Conservation (phyloP, 805 yeast genomes). For the Jamesozyma piceae region DNA sequence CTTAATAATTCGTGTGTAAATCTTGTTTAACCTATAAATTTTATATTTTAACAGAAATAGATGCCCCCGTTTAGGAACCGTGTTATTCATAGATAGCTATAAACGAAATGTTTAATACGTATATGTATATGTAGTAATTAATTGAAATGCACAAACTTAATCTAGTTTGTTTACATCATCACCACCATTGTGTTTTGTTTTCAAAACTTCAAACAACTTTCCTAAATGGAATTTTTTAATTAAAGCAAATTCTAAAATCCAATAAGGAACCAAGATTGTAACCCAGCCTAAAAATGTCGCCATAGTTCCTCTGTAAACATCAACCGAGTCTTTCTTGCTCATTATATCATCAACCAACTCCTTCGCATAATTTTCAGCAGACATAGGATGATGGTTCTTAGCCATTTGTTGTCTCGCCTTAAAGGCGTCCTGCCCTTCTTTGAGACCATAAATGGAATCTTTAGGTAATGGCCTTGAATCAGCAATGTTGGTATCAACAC, state of each 20-base stretch:
- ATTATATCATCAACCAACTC: constrained; percentile 45
- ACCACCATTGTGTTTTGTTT: constrained; percentile 4
- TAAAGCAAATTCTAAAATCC: constrained; percentile 36
- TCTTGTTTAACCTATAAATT: no score
- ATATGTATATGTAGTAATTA: no score
- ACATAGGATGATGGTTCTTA: constrained; percentile 47
- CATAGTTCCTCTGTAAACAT: constrained; percentile 48
- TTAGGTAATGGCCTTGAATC: constrained; percentile 53
- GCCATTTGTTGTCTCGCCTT: constrained; percentile 51
- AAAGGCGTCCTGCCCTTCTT: constrained; percentile 44
- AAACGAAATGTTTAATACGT: no score
- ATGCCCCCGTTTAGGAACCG: no score
- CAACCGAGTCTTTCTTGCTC: constrained; percentile 33
- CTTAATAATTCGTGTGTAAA: no score
- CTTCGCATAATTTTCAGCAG: constrained; percentile 47
- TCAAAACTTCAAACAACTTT: constrained; percentile 28
- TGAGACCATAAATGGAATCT: constrained; percentile 43
- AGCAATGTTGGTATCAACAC: constrained; percentile 61
- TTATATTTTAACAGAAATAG: no score
- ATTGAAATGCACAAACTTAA: no score
- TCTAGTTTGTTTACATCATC: constrained; percentile 3
- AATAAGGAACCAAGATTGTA: constrained; percentile 37
- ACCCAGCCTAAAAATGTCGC: constrained; percentile 33
- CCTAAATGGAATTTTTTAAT: constrained; percentile 34
- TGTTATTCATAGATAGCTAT: no score